phyloP scores from a whole-genome alignment of 2,329 filamentous ascomycete species.

The Fusarium nanum region DNA sequence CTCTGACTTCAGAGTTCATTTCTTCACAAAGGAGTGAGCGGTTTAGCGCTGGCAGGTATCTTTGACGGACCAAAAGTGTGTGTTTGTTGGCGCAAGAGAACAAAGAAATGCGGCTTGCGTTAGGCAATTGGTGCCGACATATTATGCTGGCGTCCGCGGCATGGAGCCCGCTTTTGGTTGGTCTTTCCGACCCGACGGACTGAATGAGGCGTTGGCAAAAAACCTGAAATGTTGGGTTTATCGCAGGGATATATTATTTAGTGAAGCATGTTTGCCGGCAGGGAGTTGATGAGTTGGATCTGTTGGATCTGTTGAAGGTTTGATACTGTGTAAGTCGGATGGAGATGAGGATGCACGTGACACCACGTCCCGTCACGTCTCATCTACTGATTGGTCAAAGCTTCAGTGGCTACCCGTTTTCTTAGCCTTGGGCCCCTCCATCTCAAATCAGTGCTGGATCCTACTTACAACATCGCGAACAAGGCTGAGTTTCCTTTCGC shows the following conservation, averaged over 20 bases:
- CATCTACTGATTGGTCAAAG: slow-evolving; percentile 34
- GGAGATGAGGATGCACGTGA: slow-evolving; percentile 31
- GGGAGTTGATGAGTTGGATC: neutral
- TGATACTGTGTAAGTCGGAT: slow-evolving; percentile 9
- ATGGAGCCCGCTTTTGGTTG: slow-evolving; percentile 24
- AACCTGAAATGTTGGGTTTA: slow-evolving; percentile 3
- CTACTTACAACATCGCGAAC: slow-evolving; percentile 29
- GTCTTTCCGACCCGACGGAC: slow-evolving; percentile 6
- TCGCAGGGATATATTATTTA: neutral
- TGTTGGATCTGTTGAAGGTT: slow-evolving; percentile 23
- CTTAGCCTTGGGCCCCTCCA: slow-evolving; percentile 19
- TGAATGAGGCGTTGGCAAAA: slow-evolving; percentile 23
- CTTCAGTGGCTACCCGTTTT: neutral
- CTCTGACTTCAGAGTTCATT: slow-evolving; percentile 26
- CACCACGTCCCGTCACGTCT: slow-evolving; percentile 15
- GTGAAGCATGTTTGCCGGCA: slow-evolving; percentile 1
- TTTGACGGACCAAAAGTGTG: slow-evolving; percentile 28
- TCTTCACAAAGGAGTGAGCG: slow-evolving; percentile 29
- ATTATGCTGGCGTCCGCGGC: slow-evolving; percentile 21
- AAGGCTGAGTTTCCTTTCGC: slow-evolving; percentile 40
- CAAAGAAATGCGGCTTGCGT: slow-evolving; percentile 44
- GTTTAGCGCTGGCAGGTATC: slow-evolving; percentile 19
- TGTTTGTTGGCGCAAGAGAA: slow-evolving; percentile 44
- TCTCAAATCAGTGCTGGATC: slow-evolving; percentile 7
- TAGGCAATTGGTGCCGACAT: slow-evolving; percentile 26